phyloP scores from a whole-genome alignment of 495 filamentous ascomycete genomes.

The Trichoderma erinaceum region DNA sequence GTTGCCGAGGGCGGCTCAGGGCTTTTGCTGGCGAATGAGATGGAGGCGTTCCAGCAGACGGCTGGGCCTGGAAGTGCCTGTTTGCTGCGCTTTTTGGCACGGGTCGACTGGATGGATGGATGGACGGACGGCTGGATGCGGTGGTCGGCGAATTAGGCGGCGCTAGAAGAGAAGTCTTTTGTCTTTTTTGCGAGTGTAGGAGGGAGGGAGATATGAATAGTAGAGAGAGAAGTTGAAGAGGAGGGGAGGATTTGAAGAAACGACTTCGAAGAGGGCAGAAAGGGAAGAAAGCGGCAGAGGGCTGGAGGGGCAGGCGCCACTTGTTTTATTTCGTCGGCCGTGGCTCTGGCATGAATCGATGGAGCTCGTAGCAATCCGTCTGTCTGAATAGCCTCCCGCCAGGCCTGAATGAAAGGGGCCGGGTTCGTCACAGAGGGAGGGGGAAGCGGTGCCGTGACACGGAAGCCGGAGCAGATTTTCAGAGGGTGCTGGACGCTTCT shows the following conservation, averaged over 20 bases:
- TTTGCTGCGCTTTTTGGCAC: not conserved
- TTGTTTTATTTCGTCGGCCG: slow-evolving; percentile 5
- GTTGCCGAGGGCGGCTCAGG: slow-evolving; percentile 13
- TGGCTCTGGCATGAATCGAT: not conserved
- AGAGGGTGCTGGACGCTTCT: not conserved
- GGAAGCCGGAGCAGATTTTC: slow-evolving; percentile 1
- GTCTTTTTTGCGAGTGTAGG: not conserved
- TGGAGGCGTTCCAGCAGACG: slow-evolving; percentile 12
- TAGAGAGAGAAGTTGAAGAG: not conserved
- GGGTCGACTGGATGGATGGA: not conserved
- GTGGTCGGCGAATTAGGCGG: slow-evolving; percentile 1
- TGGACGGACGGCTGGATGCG: not conserved
- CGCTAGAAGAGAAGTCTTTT: not conserved
- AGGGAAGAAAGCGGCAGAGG: not conserved
- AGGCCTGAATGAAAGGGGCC: slow-evolving; percentile 13
- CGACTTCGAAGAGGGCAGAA: not conserved
- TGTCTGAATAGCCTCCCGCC: slow-evolving; percentile 10
- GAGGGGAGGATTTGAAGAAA: not conserved
- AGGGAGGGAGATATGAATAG: not conserved
- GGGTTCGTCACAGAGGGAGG: slow-evolving; percentile 11
- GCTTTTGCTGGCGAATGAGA: not conserved
- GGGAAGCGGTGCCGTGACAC: not conserved
- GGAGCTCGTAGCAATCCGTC: not conserved
- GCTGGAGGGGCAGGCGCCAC: slow-evolving; percentile 3
- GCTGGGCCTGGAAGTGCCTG: not conserved